A percentile compares a stretch with the other conserved stretches of the same genome.
phyloP scores from a whole-genome alignment of 768 basidiomycete species.

The Phaffia australis region DNA sequence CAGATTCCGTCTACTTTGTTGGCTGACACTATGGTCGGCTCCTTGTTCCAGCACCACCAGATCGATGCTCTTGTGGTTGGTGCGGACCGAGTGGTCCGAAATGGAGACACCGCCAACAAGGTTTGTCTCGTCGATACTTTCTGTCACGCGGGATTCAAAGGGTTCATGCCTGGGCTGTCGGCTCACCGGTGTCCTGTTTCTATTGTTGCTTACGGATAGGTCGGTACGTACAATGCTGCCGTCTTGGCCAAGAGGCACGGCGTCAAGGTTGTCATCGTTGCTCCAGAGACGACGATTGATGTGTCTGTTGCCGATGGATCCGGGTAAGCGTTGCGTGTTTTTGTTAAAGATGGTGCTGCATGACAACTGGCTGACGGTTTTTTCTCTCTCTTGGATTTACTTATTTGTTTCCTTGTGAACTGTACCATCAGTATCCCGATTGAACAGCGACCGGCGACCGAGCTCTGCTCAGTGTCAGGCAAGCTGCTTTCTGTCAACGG shows the following conservation, averaged over 20 bases:
- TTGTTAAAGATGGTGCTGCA: conserved; percentile 6
- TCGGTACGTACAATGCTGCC: conserved; percentile 94
- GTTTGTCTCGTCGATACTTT: conserved; percentile 34
- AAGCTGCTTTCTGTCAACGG: conserved; percentile 51
- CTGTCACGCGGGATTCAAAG: too few relatives aligned
- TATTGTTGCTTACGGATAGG: conserved; percentile 37
- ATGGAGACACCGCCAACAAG: conserved; percentile 98
- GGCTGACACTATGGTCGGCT: conserved; percentile 96
- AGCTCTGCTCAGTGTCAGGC: conserved; percentile 81
- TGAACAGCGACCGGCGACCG: conserved; percentile 76
- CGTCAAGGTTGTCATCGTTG: conserved; percentile 86
- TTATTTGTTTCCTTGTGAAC: background rate
- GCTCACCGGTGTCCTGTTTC: background rate
- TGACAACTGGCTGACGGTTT: conserved; percentile 7
- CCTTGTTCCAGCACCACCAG: conserved; percentile 71
- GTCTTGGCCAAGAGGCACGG: conserved; percentile 71
- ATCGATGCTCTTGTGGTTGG: conserved; percentile 81
- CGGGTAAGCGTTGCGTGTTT: conserved; percentile 38
- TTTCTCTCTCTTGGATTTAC: background rate
- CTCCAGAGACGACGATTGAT: conserved; percentile 86
- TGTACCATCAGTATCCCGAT: conserved; percentile 65
- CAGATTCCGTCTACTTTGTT: conserved; percentile 83
- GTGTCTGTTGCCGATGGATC: conserved; percentile 62
- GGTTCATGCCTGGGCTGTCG: background rate
- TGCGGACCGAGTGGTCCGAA: conserved; percentile 76